A percentile compares a stretch with the other conserved stretches of the same genome.
Evolutionary conservation across 192 early-diverging fungal genomes (phyloP).

Genomic region (Podila epigama): DNA sequence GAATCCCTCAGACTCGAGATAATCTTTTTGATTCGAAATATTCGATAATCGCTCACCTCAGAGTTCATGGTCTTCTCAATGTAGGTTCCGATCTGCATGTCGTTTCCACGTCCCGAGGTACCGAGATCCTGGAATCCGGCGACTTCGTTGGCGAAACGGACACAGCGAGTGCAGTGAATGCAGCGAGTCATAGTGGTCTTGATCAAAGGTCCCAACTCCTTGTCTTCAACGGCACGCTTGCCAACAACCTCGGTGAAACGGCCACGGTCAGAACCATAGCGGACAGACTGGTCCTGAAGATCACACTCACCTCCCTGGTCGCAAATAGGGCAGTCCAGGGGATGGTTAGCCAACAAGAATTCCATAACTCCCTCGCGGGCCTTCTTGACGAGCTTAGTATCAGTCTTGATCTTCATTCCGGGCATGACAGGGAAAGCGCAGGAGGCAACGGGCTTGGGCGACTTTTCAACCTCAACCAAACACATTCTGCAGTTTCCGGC

Average conservation of each 20-base stretch:
- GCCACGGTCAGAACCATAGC: conserved; percentile 94
- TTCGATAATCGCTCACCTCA: conserved; percentile 59
- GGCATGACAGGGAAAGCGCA: conserved; percentile 98
- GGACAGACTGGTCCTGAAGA: conserved; percentile 96
- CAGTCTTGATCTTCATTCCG: conserved; percentile 97
- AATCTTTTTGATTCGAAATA: too few relatives aligned
- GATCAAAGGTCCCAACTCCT: conserved; percentile 95
- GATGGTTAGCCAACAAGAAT: conserved; percentile 97
- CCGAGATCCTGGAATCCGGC: conserved; percentile 96
- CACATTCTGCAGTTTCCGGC: conserved; percentile 99
- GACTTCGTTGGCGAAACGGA: conserved; percentile 98
- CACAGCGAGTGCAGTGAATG: conserved; percentile 99
- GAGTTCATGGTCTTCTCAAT: conserved; percentile 86
- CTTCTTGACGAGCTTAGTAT: conserved; percentile 94
- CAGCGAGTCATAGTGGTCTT: conserved; percentile 98
- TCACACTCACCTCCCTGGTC: conserved; percentile 99
- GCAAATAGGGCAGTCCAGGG: conserved; percentile 98
- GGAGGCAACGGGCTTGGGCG: conserved; percentile 95
- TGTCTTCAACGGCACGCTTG: conserved; percentile 98
- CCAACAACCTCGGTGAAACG: conserved; percentile 83
- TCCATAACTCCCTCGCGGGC: conserved; percentile 94
- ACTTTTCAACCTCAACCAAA: conserved; percentile 95
- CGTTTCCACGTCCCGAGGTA: conserved; percentile 94
- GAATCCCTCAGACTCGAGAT: too few relatives aligned
- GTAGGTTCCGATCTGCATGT: conserved; percentile 99